These are phyloP conservation scores for Aspergillus sclerotioniger DNA, from an alignment of 495 filamentous ascomycete species.

Conservation along the genomic window DNA sequence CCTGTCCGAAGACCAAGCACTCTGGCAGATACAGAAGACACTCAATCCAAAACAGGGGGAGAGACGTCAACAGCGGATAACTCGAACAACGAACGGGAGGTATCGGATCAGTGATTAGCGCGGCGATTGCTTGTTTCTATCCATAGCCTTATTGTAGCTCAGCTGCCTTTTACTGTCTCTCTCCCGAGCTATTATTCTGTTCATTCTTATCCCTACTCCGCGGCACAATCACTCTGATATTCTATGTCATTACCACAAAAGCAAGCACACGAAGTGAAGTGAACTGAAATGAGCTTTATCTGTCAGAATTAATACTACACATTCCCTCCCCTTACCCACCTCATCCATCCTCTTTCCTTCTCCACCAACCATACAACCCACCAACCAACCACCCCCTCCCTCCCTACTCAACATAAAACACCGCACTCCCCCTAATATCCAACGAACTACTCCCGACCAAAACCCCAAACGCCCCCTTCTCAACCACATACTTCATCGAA, in stretches of 20 bases:
- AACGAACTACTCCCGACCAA: slow-evolving; percentile 54
- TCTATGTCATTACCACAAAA: background rate
- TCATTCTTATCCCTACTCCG: background rate
- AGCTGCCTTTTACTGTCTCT: background rate
- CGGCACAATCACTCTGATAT: background rate
- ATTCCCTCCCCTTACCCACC: background rate
- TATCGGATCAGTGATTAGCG: background rate
- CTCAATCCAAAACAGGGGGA: background rate
- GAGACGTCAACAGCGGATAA: slow-evolving; percentile 8
- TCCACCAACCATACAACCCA: too few relatives aligned
- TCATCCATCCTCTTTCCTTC: too few relatives aligned
- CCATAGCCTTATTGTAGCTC: too few relatives aligned
- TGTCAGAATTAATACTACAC: background rate
- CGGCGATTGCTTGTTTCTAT: too few relatives aligned
- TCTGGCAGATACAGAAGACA: background rate
- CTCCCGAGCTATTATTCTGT: background rate
- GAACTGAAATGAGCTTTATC: background rate
- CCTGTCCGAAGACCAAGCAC: background rate
- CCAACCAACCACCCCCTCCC: background rate
- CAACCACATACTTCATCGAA: slow-evolving; percentile 66
- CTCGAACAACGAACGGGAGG: slow-evolving; percentile 3
- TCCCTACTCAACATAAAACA: slow-evolving; percentile 45
- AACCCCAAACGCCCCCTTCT: slow-evolving; percentile 62
- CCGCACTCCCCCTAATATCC: slow-evolving; percentile 55
- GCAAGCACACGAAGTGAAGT: background rate